Conservation (phyloP, 2,329 filamentous ascomycete genomes). For the Phialocephala subalpina region DNA sequence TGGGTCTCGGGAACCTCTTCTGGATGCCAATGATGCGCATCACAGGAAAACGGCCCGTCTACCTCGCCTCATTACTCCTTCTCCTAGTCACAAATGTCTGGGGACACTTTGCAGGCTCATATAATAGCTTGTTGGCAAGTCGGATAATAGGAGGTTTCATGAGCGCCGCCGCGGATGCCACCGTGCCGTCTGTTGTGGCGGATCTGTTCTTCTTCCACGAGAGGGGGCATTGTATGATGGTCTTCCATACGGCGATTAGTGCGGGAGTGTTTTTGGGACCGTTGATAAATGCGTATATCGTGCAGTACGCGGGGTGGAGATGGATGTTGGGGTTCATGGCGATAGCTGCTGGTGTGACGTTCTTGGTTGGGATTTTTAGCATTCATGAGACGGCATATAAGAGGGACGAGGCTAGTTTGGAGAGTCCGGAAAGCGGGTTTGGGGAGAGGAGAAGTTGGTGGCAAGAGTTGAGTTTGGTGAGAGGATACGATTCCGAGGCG, state of each 20-base stretch:
- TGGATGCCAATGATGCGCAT: constrained; percentile 48
- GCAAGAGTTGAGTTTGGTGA: constrained; percentile 14
- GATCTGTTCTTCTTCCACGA: constrained; percentile 47
- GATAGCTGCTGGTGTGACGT: constrained; percentile 37
- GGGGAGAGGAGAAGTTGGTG: constrained; percentile 15
- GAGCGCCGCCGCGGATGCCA: constrained; percentile 46
- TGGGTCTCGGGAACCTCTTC: constrained; percentile 46
- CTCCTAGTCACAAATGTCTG: constrained; percentile 47
- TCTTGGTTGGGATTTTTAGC: constrained; percentile 37
- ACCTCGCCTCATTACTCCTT: constrained; percentile 44
- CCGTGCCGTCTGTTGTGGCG: constrained; percentile 46
- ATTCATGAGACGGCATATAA: constrained; percentile 39
- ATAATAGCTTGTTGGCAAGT: constrained; percentile 39
- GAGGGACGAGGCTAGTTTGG: constrained; percentile 15
- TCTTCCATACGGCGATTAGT: constrained; percentile 47
- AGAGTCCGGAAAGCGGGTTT: constrained; percentile 7
- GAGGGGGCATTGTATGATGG: constrained; percentile 48
- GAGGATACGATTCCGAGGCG: constrained; percentile 21
- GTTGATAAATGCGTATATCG: constrained; percentile 44
- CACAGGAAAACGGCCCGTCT: constrained; percentile 47
- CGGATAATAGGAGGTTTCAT: constrained; percentile 42
- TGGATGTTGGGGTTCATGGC: constrained; percentile 40
- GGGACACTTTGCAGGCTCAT: constrained; percentile 42
- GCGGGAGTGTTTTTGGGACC: constrained; percentile 48
- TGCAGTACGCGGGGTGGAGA: constrained; percentile 40